Base-by-base conservation (phyloP, 306 rosid genomes). In the Prunus armeniaca region DNA sequence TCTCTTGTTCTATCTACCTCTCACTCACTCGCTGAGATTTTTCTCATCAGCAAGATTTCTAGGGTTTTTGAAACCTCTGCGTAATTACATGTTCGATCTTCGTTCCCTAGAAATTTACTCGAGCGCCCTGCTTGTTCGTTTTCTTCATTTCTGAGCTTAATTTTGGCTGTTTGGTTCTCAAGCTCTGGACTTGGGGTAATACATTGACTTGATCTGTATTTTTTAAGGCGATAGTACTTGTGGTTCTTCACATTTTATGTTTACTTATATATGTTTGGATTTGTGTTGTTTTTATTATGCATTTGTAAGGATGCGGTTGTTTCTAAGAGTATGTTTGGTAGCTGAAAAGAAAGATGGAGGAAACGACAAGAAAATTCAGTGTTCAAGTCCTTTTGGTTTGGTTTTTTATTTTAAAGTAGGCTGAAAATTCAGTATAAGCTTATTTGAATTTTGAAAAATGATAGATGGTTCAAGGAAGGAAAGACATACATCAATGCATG, bases 21-120 rank as follows among this genome's bases (percentile, higher is more conserved):
- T 58, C 49, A 3, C 27, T 10, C 28, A 7, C 20, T 54, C 22
- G 20, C 25, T 20, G 69, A 34, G 69, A 50, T 63, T 14, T 18
- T n/a, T 34, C 27, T 65, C 12, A 9, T 38, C 69, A 19, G 27
- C 50, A 4, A 19, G 17, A 34, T 65, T 74, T 52, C 61, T 74
- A 55, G 79, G 78, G 58, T 54, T 72, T 65, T 15, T 17, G 43
- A 13, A 32, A 58, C 18, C 25, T 20, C 64, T 27, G 46, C 49
- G 0, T 34, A 34, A 65, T 65, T 65, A 10, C 69, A 34, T n/a
- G 15, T 28, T 14, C 47, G 47, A 61, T 19, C 12, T 56, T 46
- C 15, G 13, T 14, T 51, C 72, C 75, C 27, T 46, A 52, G 73
- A 54, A 63, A 69, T 78, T 76, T 22, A 65, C 43, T 5, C 63